Base-by-base conservation (phyloP, 2,329 filamentous ascomycete genomes). In the Alternaria conjuncta region DNA sequence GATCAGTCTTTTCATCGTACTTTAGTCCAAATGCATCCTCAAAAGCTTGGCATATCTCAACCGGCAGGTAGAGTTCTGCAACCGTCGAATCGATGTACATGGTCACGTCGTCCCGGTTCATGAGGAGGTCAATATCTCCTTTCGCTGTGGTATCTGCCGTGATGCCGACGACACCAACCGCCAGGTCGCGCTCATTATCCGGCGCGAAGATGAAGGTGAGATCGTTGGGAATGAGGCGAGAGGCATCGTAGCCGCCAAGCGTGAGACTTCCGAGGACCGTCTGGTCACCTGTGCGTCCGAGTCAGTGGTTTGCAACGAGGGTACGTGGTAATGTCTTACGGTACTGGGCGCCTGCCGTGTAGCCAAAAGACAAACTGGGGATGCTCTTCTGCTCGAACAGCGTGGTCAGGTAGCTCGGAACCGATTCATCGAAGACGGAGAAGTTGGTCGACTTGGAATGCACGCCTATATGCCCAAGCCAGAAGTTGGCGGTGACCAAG, bases 301-400 rank as follows among this genome's bases (percentile, higher is more conserved):
- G 57, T 68, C 65, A 57, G 64, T 10, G 11, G 23, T 23, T 15
- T 47, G 11, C 13, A 46, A n/a, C 36, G 6, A 18, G 28, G 13
- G 10, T 28, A 20, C 10, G 21, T 8, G 36, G 20, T 18, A 18
- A 36, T 13, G 26, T 79, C 86, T 76, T 81, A 89, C 89, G 85
- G 73, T 93, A 93, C 65, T 86, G 86, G n/a, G 90, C 90, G 15
- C 92, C 92, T 44, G 91, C 91, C 4, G 91, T 93, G 76, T 90
- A 94, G 55, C 89, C 90, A 75, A 91, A 93, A 45, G 89, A 92
- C 65, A 92, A 84, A 75, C 91, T 93, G 1, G 90, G 89, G 51
- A 93, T 91, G 61, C 80, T 82, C 9, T 86, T 86, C 49, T 77
- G 71, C 11, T 84, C 78, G 72, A 89, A 86, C 46, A 91, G 86